Conservation (phyloP, 176 grass and related monocot genomes). For the Avena insularis region DNA sequence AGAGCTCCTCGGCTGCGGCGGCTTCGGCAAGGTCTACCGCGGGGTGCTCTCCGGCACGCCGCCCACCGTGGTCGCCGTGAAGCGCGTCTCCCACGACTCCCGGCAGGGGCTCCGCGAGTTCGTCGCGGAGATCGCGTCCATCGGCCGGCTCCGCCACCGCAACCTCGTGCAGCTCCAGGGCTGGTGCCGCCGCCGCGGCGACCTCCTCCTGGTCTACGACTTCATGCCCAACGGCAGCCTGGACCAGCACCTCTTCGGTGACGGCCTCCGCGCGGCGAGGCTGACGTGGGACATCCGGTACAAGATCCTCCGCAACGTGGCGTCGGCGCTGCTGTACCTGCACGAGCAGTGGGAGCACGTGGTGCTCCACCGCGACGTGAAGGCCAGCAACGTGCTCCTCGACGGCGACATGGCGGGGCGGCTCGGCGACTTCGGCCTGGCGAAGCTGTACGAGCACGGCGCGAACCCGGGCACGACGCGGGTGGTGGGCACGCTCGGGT, state of each 20-base stretch:
- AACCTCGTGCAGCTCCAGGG: constrained; percentile 90
- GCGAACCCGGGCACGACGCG: constrained; percentile 78
- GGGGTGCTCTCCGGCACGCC: constrained; percentile 51
- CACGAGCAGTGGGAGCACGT: constrained; percentile 92
- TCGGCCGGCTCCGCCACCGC: constrained; percentile 76
- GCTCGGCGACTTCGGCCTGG: constrained; percentile 79
- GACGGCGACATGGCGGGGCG: constrained; percentile 75
- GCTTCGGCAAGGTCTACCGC: constrained; percentile 96
- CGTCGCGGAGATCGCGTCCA: constrained; percentile 83
- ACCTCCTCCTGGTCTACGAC: constrained; percentile 87
- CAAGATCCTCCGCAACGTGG: constrained; percentile 66
- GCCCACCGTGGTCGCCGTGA: constrained; percentile 68
- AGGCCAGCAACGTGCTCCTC: constrained; percentile 80
- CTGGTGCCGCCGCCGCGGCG: constrained; percentile 78
- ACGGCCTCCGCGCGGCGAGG: background rate
- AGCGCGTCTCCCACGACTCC: constrained; percentile 79
- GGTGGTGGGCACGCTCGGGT: constrained; percentile 82
- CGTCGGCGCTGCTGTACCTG: constrained; percentile 81
- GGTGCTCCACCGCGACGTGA: constrained; percentile 86
- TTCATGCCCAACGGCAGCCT: constrained; percentile 89
- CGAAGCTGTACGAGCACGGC: constrained; percentile 88
- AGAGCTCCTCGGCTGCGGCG: constrained; percentile 76
- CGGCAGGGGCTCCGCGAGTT: constrained; percentile 80
- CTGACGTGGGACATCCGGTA: constrained; percentile 58
- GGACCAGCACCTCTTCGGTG: constrained; percentile 70